These are phyloP conservation scores for Jaltomata sinuosa DNA, from an alignment of 257 asterid species.

Conservation along the genomic window DNA sequence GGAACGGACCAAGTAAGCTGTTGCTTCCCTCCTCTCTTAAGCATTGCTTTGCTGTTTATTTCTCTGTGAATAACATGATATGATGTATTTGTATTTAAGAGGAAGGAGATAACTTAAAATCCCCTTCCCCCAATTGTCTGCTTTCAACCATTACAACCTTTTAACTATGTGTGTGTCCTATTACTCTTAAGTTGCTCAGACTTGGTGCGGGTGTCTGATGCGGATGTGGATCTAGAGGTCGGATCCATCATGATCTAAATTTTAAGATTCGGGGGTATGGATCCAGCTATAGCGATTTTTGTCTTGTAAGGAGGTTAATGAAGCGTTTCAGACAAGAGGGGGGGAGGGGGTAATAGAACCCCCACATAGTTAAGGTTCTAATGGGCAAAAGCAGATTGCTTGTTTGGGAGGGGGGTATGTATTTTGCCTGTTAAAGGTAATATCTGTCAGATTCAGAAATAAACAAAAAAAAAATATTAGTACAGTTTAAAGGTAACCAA, in stretches of 20 bases:
- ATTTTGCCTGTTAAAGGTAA: not conserved
- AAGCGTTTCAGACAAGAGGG: not conserved
- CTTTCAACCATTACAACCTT: not conserved
- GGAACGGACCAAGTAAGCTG: not conserved
- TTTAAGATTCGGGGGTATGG: too few relatives aligned
- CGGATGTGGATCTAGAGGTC: too few relatives aligned
- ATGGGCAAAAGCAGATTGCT: not conserved
- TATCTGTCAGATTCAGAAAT: not conserved
- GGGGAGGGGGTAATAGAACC: not conserved
- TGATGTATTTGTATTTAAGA: not conserved
- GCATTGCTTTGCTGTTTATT: not conserved
- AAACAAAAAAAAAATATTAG: too few relatives aligned
- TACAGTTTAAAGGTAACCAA: not conserved
- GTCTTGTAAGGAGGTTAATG: not conserved
- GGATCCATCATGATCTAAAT: too few relatives aligned
- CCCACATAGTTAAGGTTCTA: not conserved
- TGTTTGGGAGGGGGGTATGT: not conserved
- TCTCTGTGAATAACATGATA: not conserved
- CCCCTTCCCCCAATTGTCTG: not conserved
- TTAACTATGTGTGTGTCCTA: not conserved
- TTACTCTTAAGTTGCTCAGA: too few relatives aligned
- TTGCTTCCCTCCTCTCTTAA: not conserved
- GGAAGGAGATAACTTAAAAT: not conserved
- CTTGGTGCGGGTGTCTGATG: too few relatives aligned
- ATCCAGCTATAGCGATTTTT: not conserved